Base-by-base conservation (phyloP, 768 basidiomycete species). In the Mycena metata region DNA sequence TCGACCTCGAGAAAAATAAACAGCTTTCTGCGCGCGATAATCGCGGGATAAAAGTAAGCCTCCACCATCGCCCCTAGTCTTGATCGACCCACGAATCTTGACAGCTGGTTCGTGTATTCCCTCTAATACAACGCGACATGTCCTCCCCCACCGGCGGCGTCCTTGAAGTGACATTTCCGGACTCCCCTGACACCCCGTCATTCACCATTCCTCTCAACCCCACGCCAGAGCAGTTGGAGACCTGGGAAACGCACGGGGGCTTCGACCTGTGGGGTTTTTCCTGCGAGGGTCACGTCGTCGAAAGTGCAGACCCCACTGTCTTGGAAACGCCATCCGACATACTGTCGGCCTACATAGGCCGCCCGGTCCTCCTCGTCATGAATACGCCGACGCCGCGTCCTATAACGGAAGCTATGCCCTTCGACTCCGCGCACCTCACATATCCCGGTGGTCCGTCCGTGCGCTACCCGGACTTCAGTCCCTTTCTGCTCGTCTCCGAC, bases 1-100 rank as follows among this genome's bases (percentile, higher is more conserved):
- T 72, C n/a, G 70, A 72, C 56, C 58, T 72, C 13, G 70, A 72
- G 50, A 72, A 72, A 56, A 72, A 72, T 39, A 72, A 68, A 30
- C 70, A 72, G 56, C 64, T 72, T 6, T 72, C 70, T 43, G 70
- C 70, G 6, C 61, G 70, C 36, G 70, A 72, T 63, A 72, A 72
- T 55, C 70, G 70, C 41, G 70, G 70, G 7, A 72, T 72, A 52
- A 72, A 72, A 46, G 70, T 71, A 11, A 21, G 36, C 47, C 15
- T 26, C 36, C 23, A 19, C 15, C 43, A 16, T n/a, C 13, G 21
- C 30, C 17, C 26, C 8, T 17, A 39, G 5, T 10, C 39, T 2
- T 39, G 15, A 9, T 39, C 26, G n/a, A 35, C 3, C 52, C 19
- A 16, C n/a, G 17, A 45, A 5, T n/a, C 7, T 36, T 17, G n/a